Evolutionary conservation across 805 yeast species (phyloP).

Genomic region (Ogataea zsoltii): DNA sequence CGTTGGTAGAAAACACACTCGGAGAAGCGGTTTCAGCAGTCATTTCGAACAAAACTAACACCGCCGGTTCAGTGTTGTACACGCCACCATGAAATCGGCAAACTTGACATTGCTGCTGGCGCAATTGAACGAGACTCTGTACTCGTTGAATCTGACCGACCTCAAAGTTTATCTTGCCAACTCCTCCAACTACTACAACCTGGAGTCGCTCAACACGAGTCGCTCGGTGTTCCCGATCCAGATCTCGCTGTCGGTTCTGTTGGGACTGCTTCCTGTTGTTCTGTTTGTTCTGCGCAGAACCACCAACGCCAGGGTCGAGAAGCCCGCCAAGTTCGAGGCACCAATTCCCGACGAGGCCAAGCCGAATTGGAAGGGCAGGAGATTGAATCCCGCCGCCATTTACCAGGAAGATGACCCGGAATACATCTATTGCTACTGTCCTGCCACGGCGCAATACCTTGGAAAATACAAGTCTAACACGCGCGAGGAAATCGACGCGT

Average conservation of each 20-base stretch:
- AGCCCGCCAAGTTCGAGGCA: constrained; percentile 48
- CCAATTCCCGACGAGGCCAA: constrained; percentile 74
- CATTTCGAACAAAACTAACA: too few species aligned
- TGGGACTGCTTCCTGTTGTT: constrained; percentile 26
- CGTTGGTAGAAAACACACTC: too few species aligned
- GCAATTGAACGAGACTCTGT: constrained; percentile 26
- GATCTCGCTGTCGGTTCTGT: constrained; percentile 30
- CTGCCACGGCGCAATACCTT: constrained; percentile 90
- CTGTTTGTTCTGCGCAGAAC: constrained; percentile 26
- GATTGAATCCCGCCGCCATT: constrained; percentile 65
- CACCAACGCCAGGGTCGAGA: constrained; percentile 26
- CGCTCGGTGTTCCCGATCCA: constrained; percentile 29
- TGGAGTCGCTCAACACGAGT: constrained; percentile 8
- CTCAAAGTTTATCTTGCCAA: constrained; percentile 16
- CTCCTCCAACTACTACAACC: constrained; percentile 14
- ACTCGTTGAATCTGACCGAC: constrained; percentile 22
- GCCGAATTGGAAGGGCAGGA: constrained; percentile 90
- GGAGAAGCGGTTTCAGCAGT: too few species aligned
- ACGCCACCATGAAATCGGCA: constrained; percentile 11
- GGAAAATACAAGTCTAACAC: constrained; percentile 70
- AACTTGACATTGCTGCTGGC: constrained; percentile 24
- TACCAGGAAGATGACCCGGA: constrained; percentile 61
- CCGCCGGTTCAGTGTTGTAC: too few species aligned
- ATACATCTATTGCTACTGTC: constrained; percentile 83
- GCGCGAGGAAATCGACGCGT: constrained; percentile 68